Evolutionary conservation across 371 early-diverging fungal genomes (phyloP).

Genomic region (Haplosporangium sp.): DNA sequence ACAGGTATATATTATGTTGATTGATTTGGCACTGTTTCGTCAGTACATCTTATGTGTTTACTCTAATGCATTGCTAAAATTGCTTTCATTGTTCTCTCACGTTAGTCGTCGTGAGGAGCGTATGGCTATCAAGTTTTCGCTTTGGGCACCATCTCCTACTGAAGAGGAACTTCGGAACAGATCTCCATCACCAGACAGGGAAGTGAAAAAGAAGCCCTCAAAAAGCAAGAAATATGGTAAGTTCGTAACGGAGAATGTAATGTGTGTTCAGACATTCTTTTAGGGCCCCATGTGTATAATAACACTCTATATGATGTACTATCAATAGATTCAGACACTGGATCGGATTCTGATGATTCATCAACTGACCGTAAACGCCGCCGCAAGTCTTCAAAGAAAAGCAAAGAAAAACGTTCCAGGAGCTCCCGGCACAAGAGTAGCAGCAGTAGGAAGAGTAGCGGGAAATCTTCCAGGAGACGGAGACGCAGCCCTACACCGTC

Average conservation of each 20-base stretch:
- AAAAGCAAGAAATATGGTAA: slow-evolving; percentile 25
- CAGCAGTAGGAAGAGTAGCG: slow-evolving; percentile 20
- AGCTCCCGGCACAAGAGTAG: slow-evolving; percentile 45
- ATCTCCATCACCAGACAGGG: slow-evolving; percentile 45
- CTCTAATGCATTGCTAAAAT: neutral
- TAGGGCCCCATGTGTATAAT: too few relatives aligned
- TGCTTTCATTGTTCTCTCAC: neutral
- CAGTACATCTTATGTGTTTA: neutral
- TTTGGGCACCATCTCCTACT: slow-evolving; percentile 81
- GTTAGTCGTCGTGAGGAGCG: slow-evolving; percentile 57
- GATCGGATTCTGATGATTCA: slow-evolving; percentile 21
- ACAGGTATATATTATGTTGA: slow-evolving; percentile 22
- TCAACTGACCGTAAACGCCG: slow-evolving; percentile 16
- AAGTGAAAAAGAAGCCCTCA: slow-evolving; percentile 53
- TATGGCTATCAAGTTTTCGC: slow-evolving; percentile 61
- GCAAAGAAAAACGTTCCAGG: slow-evolving; percentile 37
- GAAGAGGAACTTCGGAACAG: slow-evolving; percentile 56
- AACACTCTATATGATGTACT: neutral
- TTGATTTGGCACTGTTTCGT: neutral
- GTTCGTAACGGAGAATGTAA: neutral
- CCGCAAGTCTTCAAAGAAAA: slow-evolving; percentile 42
- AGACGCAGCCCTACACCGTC: slow-evolving; percentile 14
- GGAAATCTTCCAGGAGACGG: slow-evolving; percentile 15
- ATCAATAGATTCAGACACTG: slow-evolving; percentile 19
- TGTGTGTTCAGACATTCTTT: too few relatives aligned